Evolutionary conservation across 768 basidiomycete species (phyloP).

Genomic region (Kwoniella dendrophila): DNA sequence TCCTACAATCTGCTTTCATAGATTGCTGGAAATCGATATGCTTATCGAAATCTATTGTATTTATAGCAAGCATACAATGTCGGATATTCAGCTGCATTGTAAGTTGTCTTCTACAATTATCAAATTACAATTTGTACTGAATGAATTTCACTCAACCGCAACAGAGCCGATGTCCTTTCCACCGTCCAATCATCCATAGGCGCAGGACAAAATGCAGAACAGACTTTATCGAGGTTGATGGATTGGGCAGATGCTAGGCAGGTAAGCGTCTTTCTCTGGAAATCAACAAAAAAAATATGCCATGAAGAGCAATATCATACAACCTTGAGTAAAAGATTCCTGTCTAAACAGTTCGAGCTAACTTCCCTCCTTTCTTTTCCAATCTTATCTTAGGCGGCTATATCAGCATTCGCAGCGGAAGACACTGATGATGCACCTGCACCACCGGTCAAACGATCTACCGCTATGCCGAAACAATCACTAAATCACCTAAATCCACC

Average conservation of each 20-base stretch:
- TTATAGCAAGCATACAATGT: constrained; percentile 48
- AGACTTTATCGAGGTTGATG: constrained; percentile 44
- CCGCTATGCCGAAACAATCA: background rate
- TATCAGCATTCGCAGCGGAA: constrained; percentile 49
- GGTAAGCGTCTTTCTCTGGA: constrained; percentile 26
- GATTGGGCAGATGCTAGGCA: constrained; percentile 52
- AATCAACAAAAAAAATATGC: too few relatives aligned
- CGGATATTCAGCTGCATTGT: constrained; percentile 46
- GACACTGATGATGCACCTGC: constrained; percentile 32
- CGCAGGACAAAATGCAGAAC: constrained; percentile 40
- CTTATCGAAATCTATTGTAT: too few relatives aligned
- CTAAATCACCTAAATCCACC: constrained; percentile 5
- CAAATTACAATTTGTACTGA: too few relatives aligned
- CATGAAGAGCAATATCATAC: too few relatives aligned
- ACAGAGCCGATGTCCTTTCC: constrained; percentile 44
- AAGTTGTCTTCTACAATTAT: constrained; percentile 21
- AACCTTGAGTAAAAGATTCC: background rate
- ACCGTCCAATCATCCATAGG: constrained; percentile 45
- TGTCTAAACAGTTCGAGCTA: background rate
- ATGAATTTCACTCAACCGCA: background rate
- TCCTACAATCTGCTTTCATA: too few relatives aligned
- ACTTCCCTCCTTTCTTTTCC: background rate
- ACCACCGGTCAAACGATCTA: constrained; percentile 8
- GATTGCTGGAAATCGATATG: too few relatives aligned
- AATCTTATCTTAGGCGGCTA: constrained; percentile 36